Percentiles rank a stretch among this genome's conserved stretches.
Conservation (phyloP, 345 rosid species). For the Diplotaxis tenuifolia region DNA sequence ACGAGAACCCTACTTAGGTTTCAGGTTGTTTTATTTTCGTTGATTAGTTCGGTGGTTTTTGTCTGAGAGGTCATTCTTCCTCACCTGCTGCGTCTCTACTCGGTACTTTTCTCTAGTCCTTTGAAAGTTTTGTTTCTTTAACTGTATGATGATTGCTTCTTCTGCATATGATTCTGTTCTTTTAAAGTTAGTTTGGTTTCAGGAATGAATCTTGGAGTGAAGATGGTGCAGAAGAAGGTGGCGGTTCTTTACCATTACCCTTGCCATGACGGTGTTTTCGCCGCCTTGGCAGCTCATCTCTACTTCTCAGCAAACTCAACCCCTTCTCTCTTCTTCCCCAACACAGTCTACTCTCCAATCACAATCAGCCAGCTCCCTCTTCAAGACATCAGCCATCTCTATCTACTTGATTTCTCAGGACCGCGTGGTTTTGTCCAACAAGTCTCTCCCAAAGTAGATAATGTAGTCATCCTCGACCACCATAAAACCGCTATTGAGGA, state of each 20-base stretch:
- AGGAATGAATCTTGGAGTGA: conserved; percentile 30
- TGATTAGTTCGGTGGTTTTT: conserved; percentile 4
- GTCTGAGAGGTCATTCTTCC: not conserved
- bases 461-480: conserved; percentile 61
- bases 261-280: conserved; percentile 77
- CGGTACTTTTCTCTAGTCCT: conserved; percentile 15
- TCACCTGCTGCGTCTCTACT: conserved; percentile 16
- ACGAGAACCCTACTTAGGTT: conserved; percentile 12
- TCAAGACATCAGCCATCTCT: conserved; percentile 51
- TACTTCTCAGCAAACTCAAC: conserved; percentile 55
- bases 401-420: conserved; percentile 75
- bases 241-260: conserved; percentile 76
- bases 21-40: not conserved
- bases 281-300: conserved; percentile 72
- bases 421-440: conserved; percentile 55
- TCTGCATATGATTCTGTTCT: not conserved
- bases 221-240: conserved; percentile 42
- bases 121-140: not conserved
- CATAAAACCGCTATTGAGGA: conserved; percentile 66
- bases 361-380: conserved; percentile 55
- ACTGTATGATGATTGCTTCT: not conserved
- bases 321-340: conserved; percentile 61
- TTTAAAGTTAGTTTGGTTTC: not conserved
- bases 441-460: conserved; percentile 51
- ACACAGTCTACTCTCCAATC: conserved; percentile 64